Evolutionary conservation across 257 asterid species (phyloP).

Genomic region (Forsythia viridissima): DNA sequence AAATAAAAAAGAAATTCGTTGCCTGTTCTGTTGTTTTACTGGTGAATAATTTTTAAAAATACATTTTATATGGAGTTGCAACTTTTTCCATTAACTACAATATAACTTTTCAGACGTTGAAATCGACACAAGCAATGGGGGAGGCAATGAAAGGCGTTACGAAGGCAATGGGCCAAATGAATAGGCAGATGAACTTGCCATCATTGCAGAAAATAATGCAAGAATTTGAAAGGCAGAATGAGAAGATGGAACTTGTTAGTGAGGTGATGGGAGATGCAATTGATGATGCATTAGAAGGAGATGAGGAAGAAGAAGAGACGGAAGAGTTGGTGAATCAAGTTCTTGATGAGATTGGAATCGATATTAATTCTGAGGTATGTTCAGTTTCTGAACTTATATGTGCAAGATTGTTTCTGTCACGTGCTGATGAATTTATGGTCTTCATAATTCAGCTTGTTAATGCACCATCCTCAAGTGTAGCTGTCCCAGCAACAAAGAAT

Average conservation of each 20-base stretch:
- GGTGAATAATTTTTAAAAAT: not conserved
- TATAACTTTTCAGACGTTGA: conserved; percentile 60
- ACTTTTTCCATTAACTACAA: not conserved
- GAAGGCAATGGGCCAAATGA: conserved; percentile 99
- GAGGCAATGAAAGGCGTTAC: conserved; percentile 99
- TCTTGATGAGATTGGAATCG: conserved; percentile 95
- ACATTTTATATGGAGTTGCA: not conserved
- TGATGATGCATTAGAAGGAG: conserved; percentile 99
- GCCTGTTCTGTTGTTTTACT: not conserved
- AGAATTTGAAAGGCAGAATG: conserved; percentile 95
- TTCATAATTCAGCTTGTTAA: conserved; percentile 65
- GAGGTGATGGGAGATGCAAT: conserved; percentile 99
- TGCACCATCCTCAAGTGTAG: conserved; percentile 84
- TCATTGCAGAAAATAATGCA: conserved; percentile 95
- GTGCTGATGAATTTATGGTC: conserved; percentile 1
- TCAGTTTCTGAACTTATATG: no score
- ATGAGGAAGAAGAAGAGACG: conserved; percentile 97
- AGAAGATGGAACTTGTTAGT: conserved; percentile 90
- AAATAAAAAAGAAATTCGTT: no score
- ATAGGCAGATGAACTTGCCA: conserved; percentile 97
- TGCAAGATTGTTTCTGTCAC: no score
- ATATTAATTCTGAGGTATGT: conserved; percentile 82
- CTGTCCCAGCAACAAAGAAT: conserved; percentile 75
- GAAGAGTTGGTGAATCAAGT: conserved; percentile 95
- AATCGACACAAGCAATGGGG: conserved; percentile 99